A percentile compares a stretch with the other conserved stretches of the same genome.
Conservation (phyloP, 306 rosid species). For the Cucurbita pepo region DNA sequence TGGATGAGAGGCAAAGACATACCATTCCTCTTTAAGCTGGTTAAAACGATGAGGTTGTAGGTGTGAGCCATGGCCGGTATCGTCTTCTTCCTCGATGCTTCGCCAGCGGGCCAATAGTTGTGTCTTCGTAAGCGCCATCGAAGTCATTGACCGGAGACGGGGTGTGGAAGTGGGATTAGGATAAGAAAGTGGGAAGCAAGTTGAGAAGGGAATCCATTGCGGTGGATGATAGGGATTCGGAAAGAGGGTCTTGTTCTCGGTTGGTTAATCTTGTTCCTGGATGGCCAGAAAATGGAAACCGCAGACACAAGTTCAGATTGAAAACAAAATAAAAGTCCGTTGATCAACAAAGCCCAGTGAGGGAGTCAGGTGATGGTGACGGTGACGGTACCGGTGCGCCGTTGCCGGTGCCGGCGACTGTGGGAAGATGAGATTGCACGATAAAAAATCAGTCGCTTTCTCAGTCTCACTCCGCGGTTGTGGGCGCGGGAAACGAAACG, state of each 20-base stretch:
- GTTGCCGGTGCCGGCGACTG: neutral
- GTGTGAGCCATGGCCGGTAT: constrained; percentile 25
- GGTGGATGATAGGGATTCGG: neutral
- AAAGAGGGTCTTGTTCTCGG: neutral
- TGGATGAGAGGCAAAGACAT: neutral
- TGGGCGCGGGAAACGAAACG: neutral
- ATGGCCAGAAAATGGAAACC: too few relatives aligned
- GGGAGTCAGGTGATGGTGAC: neutral
- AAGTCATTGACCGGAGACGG: constrained; percentile 20
- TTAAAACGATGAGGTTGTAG: constrained; percentile 32
- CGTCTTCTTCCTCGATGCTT: constrained; percentile 53
- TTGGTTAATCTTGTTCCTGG: neutral
- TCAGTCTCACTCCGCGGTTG: neutral
- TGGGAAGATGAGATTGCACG: neutral
- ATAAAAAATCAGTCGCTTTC: neutral
- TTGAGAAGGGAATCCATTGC: neutral
- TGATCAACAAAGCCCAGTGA: neutral
- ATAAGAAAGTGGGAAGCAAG: neutral
- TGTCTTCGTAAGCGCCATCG: constrained; percentile 19
- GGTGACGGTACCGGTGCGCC: neutral
- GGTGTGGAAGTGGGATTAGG: neutral
- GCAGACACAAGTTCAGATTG: too few relatives aligned
- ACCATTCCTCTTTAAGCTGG: constrained; percentile 66
- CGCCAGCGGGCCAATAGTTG: constrained; percentile 66
- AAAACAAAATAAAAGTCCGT: too few relatives aligned